These are phyloP conservation scores for Parastagonospora avenae DNA, from an alignment of 2,329 filamentous ascomycete species.

Conservation along the genomic window DNA sequence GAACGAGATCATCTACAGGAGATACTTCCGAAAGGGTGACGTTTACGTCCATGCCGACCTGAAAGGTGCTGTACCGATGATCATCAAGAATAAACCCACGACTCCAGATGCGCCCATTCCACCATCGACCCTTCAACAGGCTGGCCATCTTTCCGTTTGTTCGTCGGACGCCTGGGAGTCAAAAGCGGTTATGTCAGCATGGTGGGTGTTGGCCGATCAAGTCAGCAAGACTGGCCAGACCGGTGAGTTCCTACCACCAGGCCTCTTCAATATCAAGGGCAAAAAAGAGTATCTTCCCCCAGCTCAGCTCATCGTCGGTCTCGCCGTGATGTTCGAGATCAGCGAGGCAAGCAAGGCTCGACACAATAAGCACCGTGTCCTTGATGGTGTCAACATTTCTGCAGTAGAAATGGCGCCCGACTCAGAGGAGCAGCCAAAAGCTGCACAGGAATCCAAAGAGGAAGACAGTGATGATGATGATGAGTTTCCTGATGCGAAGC, in stretches of 20 bases:
- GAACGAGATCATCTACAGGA: slow-evolving; percentile 88
- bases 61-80: slow-evolving; percentile 78
- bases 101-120: slow-evolving; percentile 85
- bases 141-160: slow-evolving; percentile 81
- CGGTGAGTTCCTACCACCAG: slow-evolving; percentile 79
- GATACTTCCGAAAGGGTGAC: slow-evolving; percentile 85
- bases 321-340: slow-evolving; percentile 85
- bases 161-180: slow-evolving; percentile 93
- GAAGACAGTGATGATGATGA: slow-evolving; percentile 49
- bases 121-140: slow-evolving; percentile 88
- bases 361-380: slow-evolving; percentile 75
- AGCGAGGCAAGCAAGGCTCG: slow-evolving; percentile 84
- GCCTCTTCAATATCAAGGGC: slow-evolving; percentile 80
- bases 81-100: slow-evolving; percentile 85
- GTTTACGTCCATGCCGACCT: slow-evolving; percentile 91
- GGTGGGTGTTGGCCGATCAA: slow-evolving; percentile 91
- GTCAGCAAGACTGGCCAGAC: slow-evolving; percentile 82
- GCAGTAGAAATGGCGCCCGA: slow-evolving; percentile 29
- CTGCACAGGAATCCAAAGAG: slow-evolving; percentile 24
- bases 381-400: slow-evolving; percentile 42
- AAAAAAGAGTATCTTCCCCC: slow-evolving; percentile 92
- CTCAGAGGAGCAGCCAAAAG: slow-evolving; percentile 14
- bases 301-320: slow-evolving; percentile 82
- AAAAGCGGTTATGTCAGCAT: slow-evolving; percentile 93
- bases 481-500: slow-evolving; percentile 52